Percentiles rank a stretch among this genome's conserved stretches.
Conservation (phyloP, 371 early-diverging fungal genomes). For the Batrachochytrium dendrobatidis region DNA sequence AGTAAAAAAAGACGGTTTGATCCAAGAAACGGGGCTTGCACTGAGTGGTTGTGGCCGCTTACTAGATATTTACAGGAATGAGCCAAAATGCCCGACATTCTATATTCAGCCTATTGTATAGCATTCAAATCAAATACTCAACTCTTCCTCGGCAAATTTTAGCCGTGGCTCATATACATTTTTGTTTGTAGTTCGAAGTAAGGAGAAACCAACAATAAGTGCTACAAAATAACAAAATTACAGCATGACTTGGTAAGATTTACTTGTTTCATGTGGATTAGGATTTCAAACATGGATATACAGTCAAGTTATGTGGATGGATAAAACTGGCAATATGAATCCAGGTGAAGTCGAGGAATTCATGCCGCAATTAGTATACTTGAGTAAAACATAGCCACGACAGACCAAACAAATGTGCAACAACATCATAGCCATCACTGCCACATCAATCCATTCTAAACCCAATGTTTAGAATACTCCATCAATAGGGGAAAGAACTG, state of each 20-base stretch:
- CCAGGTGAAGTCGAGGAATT: background rate
- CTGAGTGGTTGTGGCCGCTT: slow-evolving; percentile 60
- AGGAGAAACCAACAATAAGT: slow-evolving; percentile 25
- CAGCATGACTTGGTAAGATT: background rate
- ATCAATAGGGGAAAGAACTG: too few relatives aligned
- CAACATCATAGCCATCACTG: too few relatives aligned
- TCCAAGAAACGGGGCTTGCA: slow-evolving; percentile 57
- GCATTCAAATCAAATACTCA: background rate
- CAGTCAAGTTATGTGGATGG: background rate
- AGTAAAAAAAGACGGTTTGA: slow-evolving; percentile 49
- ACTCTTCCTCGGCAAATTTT: slow-evolving; percentile 22
- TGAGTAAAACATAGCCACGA: background rate
- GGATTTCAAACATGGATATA: background rate
- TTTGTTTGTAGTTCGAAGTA: slow-evolving; percentile 30
- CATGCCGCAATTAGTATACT: background rate
- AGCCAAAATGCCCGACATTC: background rate
- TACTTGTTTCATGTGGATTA: too few relatives aligned
- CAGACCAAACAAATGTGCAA: background rate
- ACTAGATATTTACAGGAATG: slow-evolving; percentile 23
- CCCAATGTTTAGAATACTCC: too few relatives aligned
- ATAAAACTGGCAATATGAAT: background rate
- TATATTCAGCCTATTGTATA: background rate
- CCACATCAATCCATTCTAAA: too few relatives aligned
- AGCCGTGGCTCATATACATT: slow-evolving; percentile 30
- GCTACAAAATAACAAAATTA: background rate